Percentiles rank a stretch among this genome's conserved stretches.
Evolutionary conservation across 257 asterid genomes (phyloP).

Genomic region (Solanum tarapatanum): DNA sequence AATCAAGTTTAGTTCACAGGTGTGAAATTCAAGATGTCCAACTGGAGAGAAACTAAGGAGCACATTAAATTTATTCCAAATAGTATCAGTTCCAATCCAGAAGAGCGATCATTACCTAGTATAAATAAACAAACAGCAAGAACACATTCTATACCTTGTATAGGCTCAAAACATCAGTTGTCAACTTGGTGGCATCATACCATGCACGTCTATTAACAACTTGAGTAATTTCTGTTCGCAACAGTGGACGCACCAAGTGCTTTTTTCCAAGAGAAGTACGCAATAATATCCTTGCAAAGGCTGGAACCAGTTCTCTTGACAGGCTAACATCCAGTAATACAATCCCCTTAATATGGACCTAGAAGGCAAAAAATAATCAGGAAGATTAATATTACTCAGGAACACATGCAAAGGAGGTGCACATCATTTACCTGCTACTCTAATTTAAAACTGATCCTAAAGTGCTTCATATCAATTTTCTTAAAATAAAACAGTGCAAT

Average conservation of each 20-base stretch:
- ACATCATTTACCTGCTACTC: background rate
- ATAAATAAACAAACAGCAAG: background rate
- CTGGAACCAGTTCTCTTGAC: conserved; percentile 52
- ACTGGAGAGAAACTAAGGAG: background rate
- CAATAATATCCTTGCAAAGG: conserved; percentile 78
- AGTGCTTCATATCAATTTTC: background rate
- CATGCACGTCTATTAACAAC: conserved; percentile 93
- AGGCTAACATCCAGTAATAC: conserved; percentile 61
- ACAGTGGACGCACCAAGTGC: conserved; percentile 78
- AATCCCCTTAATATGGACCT: conserved; percentile 86
- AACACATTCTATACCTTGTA: conserved; percentile 53
- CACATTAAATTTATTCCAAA: background rate
- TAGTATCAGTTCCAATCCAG: background rate
- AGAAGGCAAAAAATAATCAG: background rate
- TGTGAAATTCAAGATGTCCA: background rate
- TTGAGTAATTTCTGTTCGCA: conserved; percentile 86
- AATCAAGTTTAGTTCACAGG: background rate
- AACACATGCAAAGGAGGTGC: background rate
- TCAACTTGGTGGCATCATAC: conserved; percentile 80
- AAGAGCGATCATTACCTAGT: background rate
- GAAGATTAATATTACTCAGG: background rate
- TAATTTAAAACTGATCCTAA: background rate
- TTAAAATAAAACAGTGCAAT: background rate
- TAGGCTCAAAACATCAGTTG: conserved; percentile 60
- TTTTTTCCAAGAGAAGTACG: conserved; percentile 87